A percentile compares a stretch with the other conserved stretches of the same genome.
Evolutionary conservation across 768 basidiomycete genomes (phyloP).

Genomic region (Leccinum longicurvipes): DNA sequence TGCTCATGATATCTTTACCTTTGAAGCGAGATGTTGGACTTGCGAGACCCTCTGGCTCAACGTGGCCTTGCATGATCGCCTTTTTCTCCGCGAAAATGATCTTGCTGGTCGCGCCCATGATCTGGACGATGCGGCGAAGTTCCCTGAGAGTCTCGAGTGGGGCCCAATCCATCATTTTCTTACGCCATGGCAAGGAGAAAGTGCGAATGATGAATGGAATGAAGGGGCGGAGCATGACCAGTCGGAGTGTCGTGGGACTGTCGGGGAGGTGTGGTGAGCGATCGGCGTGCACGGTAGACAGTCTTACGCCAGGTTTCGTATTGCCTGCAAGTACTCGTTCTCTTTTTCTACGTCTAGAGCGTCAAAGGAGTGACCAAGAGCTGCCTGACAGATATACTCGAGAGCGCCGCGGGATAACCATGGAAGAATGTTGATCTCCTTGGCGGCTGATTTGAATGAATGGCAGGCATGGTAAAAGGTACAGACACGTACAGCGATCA

Average conservation of each 20-base stretch:
- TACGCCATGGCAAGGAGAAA: constrained; percentile 29
- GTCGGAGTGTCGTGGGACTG: constrained; percentile 26
- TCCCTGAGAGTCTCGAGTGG: constrained; percentile 29
- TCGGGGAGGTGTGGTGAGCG: background rate
- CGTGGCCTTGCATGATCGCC: constrained; percentile 15
- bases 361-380: constrained; percentile 34
- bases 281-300: background rate
- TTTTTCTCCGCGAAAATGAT: constrained; percentile 31
- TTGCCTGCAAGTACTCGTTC: constrained; percentile 28
- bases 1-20: constrained; percentile 38
- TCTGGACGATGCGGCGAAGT: constrained; percentile 23
- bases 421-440: constrained; percentile 33
- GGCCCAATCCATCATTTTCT: constrained; percentile 32
- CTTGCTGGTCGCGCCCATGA: constrained; percentile 31
- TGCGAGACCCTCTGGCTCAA: constrained; percentile 7
- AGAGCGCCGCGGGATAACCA: constrained; percentile 35
- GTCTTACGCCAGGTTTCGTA: constrained; percentile 32
- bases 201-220: constrained; percentile 30
- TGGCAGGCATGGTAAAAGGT: background rate
- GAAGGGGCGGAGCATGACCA: constrained; percentile 32
- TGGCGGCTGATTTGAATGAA: constrained; percentile 15
- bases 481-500: constrained; percentile 19
- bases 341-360: constrained; percentile 24
- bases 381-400: constrained; percentile 35
- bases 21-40: constrained; percentile 12